These are phyloP conservation scores for Lipomyces lipofer DNA, from an alignment of 805 yeast species.

Conservation along the genomic window DNA sequence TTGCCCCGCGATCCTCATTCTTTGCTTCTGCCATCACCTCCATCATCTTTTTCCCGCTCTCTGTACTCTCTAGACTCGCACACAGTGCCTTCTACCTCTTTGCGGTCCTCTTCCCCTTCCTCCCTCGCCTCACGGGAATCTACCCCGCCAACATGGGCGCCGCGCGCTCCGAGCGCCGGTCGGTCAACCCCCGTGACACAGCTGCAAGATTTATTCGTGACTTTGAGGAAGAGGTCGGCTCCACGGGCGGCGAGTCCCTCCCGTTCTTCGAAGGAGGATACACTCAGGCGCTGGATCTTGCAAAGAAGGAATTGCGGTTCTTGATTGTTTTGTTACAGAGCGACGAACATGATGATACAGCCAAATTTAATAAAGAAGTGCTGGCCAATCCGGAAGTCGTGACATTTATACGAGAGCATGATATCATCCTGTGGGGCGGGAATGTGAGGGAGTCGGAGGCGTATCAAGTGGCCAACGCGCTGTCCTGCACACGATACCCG, in stretches of 20 bases:
- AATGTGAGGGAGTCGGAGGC: slow-evolving; percentile 80
- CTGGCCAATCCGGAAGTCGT: slow-evolving; percentile 55
- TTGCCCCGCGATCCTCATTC: slow-evolving; percentile 36
- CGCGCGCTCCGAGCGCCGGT: slow-evolving; percentile 40
- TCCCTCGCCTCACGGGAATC: slow-evolving; percentile 42
- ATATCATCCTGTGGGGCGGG: slow-evolving; percentile 83
- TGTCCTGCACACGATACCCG: slow-evolving; percentile 76
- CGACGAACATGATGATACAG: slow-evolving; percentile 64
- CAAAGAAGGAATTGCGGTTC: slow-evolving; percentile 70
- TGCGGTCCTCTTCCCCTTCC: slow-evolving; percentile 40
- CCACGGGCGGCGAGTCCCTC: slow-evolving; percentile 10
- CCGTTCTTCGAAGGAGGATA: slow-evolving; percentile 71
- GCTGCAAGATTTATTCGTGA: slow-evolving; percentile 54
- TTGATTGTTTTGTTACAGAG: slow-evolving; percentile 72
- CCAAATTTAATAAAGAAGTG: slow-evolving; percentile 54
- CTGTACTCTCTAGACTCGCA: slow-evolving; percentile 36
- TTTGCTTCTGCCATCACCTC: slow-evolving; percentile 36
- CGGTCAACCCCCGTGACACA: slow-evolving; percentile 50
- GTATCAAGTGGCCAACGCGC: slow-evolving; percentile 73
- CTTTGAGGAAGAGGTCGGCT: slow-evolving; percentile 50
- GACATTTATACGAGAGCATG: slow-evolving; percentile 49
- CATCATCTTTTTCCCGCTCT: slow-evolving; percentile 41
- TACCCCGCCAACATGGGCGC: slow-evolving; percentile 45
- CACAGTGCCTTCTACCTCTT: slow-evolving; percentile 19
- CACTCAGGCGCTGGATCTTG: slow-evolving; percentile 70